Percentiles rank a stretch among this genome's conserved stretches.
Conservation (phyloP, 257 asterid genomes). For the Solanum piurae region DNA sequence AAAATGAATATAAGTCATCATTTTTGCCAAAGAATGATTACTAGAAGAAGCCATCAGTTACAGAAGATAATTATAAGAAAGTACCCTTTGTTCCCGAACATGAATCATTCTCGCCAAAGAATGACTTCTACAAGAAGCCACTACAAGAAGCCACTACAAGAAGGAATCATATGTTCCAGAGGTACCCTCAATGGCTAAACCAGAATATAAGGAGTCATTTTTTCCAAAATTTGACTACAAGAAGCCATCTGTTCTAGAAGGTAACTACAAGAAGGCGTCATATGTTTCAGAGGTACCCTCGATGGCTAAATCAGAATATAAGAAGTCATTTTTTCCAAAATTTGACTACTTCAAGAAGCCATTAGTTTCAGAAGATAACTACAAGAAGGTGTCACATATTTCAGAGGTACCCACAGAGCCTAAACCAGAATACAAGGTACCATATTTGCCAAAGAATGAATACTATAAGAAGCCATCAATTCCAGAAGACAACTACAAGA, state of each 20-base stretch:
- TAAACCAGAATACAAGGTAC: too few species aligned
- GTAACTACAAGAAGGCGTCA: not conserved
- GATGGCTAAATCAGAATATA: too few species aligned
- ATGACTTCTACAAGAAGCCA: not conserved
- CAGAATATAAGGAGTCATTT: not conserved
- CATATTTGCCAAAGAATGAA: too few species aligned
- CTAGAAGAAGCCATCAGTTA: not conserved
- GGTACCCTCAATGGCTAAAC: not conserved
- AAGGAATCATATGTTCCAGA: not conserved
- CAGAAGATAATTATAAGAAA: not conserved
- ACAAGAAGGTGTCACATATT: too few species aligned
- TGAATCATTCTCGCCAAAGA: not conserved
- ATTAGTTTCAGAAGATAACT: too few species aligned
- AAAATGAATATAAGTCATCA: not conserved
- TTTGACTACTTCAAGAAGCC: too few species aligned
- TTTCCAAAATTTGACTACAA: not conserved
- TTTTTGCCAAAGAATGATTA: not conserved
- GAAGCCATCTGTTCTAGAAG: not conserved
- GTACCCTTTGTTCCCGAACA: not conserved
- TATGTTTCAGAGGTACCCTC: not conserved
- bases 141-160: not conserved
- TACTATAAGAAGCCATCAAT: too few species aligned
- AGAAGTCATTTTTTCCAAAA: too few species aligned
- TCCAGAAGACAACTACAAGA: too few species aligned
- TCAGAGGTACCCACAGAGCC: too few species aligned